Evolutionary conservation across 73 alveolate genomes (phyloP).

Genomic region (Paramecium biaurelia): DNA sequence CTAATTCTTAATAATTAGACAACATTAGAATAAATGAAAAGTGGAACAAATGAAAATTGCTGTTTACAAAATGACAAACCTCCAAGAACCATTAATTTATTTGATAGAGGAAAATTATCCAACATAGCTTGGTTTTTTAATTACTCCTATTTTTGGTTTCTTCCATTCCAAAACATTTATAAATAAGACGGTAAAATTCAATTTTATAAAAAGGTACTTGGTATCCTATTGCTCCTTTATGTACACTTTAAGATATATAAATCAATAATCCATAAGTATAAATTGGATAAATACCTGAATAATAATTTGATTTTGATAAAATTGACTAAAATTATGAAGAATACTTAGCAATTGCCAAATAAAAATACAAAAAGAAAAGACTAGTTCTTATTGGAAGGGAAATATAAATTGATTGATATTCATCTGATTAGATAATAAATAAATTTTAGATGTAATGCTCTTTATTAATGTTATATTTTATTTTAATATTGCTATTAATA

Average conservation of each 20-base stretch:
- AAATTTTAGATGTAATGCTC: no score
- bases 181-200: conserved; percentile 10
- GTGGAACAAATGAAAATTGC: not conserved
- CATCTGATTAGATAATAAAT: not conserved
- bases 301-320: not conserved
- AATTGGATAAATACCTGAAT: not conserved
- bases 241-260: conserved; percentile 34
- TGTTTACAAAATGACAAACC: not conserved
- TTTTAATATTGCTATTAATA: no score
- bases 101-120: conserved; percentile 53
- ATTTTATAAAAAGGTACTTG: not conserved
- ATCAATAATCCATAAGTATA: not conserved
- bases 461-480: no score
- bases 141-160: conserved; percentile 47
- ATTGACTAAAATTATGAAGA: not conserved
- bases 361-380: not conserved
- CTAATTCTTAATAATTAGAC: conserved; percentile 38
- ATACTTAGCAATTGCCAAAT: not conserved
- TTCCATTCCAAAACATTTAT: conserved; percentile 3
- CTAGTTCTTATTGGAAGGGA: not conserved
- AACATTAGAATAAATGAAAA: conserved; percentile 48
- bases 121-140: conserved; percentile 1
- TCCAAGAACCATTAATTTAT: not conserved
- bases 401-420: not conserved
- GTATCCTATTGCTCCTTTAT: conserved; percentile 33